Percentiles rank a stretch among this genome's conserved stretches.
These are phyloP conservation scores for Coemansia erecta DNA, from an alignment of 192 early-diverging fungal species.

Conservation along the genomic window DNA sequence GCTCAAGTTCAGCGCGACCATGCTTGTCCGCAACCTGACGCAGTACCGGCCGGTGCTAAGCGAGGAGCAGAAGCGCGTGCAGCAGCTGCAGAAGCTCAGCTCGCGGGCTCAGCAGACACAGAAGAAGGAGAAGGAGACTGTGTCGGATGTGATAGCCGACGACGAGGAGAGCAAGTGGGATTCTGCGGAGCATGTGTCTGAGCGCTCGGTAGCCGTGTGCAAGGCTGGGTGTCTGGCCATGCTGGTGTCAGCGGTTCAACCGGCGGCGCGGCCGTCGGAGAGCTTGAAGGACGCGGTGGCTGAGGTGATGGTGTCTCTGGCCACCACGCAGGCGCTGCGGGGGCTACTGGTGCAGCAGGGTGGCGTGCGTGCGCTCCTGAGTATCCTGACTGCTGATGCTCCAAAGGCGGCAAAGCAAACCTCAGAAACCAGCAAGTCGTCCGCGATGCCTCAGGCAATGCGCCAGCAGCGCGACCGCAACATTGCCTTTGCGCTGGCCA, in stretches of 20 bases:
- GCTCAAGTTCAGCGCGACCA: constrained; percentile 70
- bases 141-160: constrained; percentile 2
- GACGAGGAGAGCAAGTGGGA: constrained; percentile 16
- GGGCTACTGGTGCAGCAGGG: constrained; percentile 84
- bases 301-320: constrained; percentile 68
- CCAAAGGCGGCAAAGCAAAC: constrained; percentile 23
- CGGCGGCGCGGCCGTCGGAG: constrained; percentile 54
- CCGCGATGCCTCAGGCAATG: constrained; percentile 25
- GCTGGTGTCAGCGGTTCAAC: constrained; percentile 44
- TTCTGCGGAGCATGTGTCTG: constrained; percentile 20
- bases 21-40: constrained; percentile 77
- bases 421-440: constrained; percentile 2
- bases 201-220: constrained; percentile 58
- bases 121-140: constrained; percentile 2
- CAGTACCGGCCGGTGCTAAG: constrained; percentile 63
- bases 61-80: constrained; percentile 78
- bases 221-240: constrained; percentile 49
- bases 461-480: constrained; percentile 41
- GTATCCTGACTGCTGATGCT: constrained; percentile 22
- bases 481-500: constrained; percentile 84
- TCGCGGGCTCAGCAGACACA: constrained; percentile 25
- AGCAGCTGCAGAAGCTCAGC: constrained; percentile 71
- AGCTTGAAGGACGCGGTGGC: constrained; percentile 62
- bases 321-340: constrained; percentile 65
- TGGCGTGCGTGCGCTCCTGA: constrained; percentile 61